Base-by-base conservation (phyloP, 176 grass and related monocot species). In the Triticum turgidum region DNA sequence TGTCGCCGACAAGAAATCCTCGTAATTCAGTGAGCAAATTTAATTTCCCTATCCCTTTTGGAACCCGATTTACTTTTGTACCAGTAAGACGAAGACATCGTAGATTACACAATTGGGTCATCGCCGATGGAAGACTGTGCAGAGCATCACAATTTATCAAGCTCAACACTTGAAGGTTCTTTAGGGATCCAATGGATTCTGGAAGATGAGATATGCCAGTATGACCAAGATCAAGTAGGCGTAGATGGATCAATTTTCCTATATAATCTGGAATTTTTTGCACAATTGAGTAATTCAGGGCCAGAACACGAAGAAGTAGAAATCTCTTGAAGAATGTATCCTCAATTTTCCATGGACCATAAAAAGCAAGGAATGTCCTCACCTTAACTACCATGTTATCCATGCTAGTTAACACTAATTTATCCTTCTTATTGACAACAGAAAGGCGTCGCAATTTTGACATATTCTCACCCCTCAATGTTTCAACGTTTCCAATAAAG, bases 161-260 rank as follows among this genome's bases (percentile, higher is more conserved):
- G n/a, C 56, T 90, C 15, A 90, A 22, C 11, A 73, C 76, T 8
- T 79, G 78, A 22, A 89, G 88, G 20, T 86, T 86, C 6, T n/a
- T 22, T 5, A 89, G 70, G 27, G 8, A 42, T 3, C 88, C 30
- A 11, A 80, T 64, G 27, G 85, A 86, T 5, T 73, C 77, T 2
- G 77, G 78, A 37, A 87, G 68, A 27, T 3, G 63, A 22, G 29
- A 73, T 81, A 74, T 80, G 7, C 49, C 0, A 0, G 56, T 87
- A 1, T 1, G 0, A 62, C 80, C 39, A 18, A 87, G 85, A 12
- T 87, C 41, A 7, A 87, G 78, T 20, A 35, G 34, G 0, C 77
- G 37, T 18, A 87, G 56, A 73, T 80, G 77, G 5, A 87, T 62
- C 37, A 87, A 38, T 3, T 8, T 35, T 61, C 54, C 29, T 12